Conservation (phyloP, 2,329 filamentous ascomycete genomes). For the Ceratocystis alfenasii region DNA sequence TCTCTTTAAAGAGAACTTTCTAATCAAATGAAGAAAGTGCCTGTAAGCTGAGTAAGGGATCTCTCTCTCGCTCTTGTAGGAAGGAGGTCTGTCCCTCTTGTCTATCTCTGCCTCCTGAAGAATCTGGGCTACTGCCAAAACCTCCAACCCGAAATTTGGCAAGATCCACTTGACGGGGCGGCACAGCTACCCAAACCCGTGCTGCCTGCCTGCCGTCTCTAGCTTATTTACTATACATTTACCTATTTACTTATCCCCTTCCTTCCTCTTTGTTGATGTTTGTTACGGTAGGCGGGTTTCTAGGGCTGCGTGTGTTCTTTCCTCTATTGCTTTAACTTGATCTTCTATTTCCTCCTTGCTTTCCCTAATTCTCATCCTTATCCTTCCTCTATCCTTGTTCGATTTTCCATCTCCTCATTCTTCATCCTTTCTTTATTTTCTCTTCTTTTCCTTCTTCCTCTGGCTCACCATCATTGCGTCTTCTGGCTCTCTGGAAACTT, state of each 20-base stretch:
- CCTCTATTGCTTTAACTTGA: slow-evolving; percentile 3
- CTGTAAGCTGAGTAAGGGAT: slow-evolving; percentile 7
- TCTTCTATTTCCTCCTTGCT: slow-evolving; percentile 11
- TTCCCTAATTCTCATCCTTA: background rate
- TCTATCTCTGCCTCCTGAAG: background rate
- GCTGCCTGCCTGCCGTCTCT: background rate
- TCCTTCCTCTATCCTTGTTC: slow-evolving; percentile 1
- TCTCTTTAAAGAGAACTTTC: too few relatives aligned
- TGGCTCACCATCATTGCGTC: background rate
- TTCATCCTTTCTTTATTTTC: slow-evolving; percentile 7
- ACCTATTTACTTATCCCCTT: background rate
- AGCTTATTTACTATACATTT: background rate
- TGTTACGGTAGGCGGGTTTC: background rate
- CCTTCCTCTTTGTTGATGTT: background rate
- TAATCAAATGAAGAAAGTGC: too few relatives aligned
- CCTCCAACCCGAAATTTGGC: background rate
- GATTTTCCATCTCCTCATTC: slow-evolving; percentile 8
- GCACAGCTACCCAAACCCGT: background rate
- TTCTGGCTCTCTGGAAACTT: background rate
- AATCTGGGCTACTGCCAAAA: background rate
- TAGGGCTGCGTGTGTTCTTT: background rate
- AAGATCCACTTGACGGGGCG: background rate
- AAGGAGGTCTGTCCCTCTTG: background rate
- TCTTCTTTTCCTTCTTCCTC: background rate
- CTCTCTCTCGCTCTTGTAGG: background rate